Evolutionary conservation across 331 rosid species (phyloP), one percentile per base, ranked within the genome.

Genomic region (Ulmus americana): DNA sequence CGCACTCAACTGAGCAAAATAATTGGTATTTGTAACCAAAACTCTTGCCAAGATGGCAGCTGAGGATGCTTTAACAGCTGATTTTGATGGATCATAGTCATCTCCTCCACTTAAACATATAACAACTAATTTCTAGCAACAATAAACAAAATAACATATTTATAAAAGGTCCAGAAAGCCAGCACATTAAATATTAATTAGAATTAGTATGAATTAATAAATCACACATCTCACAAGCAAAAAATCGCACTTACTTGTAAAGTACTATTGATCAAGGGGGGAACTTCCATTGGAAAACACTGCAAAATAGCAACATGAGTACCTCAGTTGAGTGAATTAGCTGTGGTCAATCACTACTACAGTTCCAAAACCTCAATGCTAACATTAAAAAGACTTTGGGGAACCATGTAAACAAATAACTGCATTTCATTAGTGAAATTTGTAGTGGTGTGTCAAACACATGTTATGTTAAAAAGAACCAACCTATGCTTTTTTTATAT

Each of bases 1-100:
- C 11, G 89, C 84, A 15, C 90, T 84, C 70, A 92, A 80, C 47
- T 86, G 95, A 39, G 94, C 97, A 62, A 92, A 89, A 68, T 85
- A 80, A 69, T 84, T 92, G 72, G 98, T 86, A 83, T 85, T 89
- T 95, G 87, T 86, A 75, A 92, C 95, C 87, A 92, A 78, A 74
- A 92, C 70, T 78, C 96, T 89, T 65, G 96, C 98, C 52, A 92
- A 83, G 76, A 89, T 86, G 82, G 97, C 91, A 83, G 95, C 98
- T 71, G 96, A 82, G 76, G 81, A 86, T 79, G 95, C 94, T 83
- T 85, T 92, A 67, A 86, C 94, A 51, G 88, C 78, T 53, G 88
- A 73, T 84, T 83, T 92, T 42, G 90, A 85, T 65, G 96, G 95
- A 74, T 88, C 91, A 10, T 39, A 81, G 45, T 92, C 94, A 69